These are phyloP conservation scores for Xerocomellus dryophilus DNA, from an alignment of 768 basidiomycete genomes.

Conservation along the genomic window DNA sequence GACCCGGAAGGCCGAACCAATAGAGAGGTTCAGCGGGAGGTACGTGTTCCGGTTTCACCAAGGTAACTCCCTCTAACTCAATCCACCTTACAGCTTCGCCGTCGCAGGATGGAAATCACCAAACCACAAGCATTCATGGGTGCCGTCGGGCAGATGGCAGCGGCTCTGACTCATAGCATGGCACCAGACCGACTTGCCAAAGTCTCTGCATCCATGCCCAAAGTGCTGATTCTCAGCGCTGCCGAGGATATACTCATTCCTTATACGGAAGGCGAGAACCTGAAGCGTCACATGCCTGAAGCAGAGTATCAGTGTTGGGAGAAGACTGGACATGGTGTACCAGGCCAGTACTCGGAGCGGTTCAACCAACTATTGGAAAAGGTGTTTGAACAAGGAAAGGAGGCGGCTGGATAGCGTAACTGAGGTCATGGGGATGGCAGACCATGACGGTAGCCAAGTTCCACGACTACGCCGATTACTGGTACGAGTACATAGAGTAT, in stretches of 20 bases:
- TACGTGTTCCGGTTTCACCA: slow-evolving; percentile 23
- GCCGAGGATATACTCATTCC: slow-evolving; percentile 60
- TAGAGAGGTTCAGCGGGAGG: slow-evolving; percentile 54
- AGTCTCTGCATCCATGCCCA: slow-evolving; percentile 58
- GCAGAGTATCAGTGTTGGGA: slow-evolving; percentile 58
- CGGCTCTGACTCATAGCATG: slow-evolving; percentile 63
- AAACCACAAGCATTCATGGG: slow-evolving; percentile 61
- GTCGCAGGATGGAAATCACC: slow-evolving; percentile 47
- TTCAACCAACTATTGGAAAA: slow-evolving; percentile 59
- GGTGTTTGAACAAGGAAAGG: slow-evolving; percentile 50
- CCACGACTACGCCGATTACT: neutral
- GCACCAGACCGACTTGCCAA: slow-evolving; percentile 42
- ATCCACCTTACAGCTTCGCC: slow-evolving; percentile 38
- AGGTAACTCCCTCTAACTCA: neutral
- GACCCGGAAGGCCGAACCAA: slow-evolving; percentile 64
- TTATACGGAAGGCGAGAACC: slow-evolving; percentile 45
- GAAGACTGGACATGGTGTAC: slow-evolving; percentile 62
- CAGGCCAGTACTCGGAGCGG: slow-evolving; percentile 44
- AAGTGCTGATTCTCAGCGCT: slow-evolving; percentile 65
- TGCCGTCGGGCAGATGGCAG: slow-evolving; percentile 68
- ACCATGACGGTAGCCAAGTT: neutral
- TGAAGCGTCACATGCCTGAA: slow-evolving; percentile 57
- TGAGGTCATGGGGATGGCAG: neutral
- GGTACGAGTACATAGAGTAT: neutral
- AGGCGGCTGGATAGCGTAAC: neutral